Percentiles rank a stretch among this genome's conserved stretches.
Evolutionary conservation across 495 filamentous ascomycete genomes (phyloP).

Genomic region (Penicillium waksmanii): DNA sequence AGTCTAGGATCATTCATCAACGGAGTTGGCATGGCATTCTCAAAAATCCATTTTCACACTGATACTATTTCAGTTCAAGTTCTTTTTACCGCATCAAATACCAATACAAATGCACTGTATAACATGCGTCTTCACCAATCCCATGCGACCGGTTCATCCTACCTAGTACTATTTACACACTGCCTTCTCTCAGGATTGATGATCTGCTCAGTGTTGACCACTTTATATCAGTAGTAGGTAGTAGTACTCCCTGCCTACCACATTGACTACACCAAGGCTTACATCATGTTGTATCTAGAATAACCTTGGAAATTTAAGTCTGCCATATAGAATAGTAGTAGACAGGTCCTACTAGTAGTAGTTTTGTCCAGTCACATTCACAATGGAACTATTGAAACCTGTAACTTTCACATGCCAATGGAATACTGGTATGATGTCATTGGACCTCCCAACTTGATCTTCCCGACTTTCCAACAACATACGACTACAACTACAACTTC

Average conservation of each 20-base stretch:
- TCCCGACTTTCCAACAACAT: background rate
- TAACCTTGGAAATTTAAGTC: no score
- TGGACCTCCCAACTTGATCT: constrained; percentile 1
- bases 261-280: no score
- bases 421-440: constrained; percentile 23
- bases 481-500: background rate
- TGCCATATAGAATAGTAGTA: no score
- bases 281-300: no score
- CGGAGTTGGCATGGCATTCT: constrained; percentile 16
- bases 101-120: background rate
- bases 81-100: background rate
- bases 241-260: no score
- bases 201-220: no score
- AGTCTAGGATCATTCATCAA: constrained; percentile 9
- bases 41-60: constrained; percentile 3
- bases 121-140: no score
- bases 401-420: constrained; percentile 12
- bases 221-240: no score
- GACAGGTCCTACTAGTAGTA: no score
- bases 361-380: background rate
- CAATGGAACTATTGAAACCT: background rate
- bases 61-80: background rate
- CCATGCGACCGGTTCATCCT: no score
- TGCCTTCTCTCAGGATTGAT: no score
- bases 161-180: no score